phyloP scores from a whole-genome alignment of 306 rosid genomes.

The Gleditsia sinensis region DNA sequence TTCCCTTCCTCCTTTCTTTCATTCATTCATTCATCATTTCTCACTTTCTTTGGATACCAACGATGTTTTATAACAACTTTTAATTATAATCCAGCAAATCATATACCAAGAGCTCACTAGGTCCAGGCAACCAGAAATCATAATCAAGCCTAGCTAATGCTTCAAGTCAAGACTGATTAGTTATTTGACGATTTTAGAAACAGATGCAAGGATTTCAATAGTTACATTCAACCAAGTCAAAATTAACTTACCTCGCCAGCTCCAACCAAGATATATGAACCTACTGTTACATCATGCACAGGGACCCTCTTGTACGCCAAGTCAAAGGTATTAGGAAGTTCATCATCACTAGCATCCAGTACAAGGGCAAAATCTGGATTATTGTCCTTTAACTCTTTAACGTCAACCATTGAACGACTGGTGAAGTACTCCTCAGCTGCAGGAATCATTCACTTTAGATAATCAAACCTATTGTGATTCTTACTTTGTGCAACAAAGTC shows the following conservation, averaged over 20 bases:
- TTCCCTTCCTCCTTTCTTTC: background rate
- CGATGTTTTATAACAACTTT: background rate
- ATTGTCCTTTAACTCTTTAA: slow-evolving; percentile 87
- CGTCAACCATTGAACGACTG: slow-evolving; percentile 85
- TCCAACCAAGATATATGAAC: slow-evolving; percentile 82
- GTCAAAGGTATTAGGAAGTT: slow-evolving; percentile 81
- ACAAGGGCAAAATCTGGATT: slow-evolving; percentile 94
- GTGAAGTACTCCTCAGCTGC: slow-evolving; percentile 98
- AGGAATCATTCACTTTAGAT: slow-evolving; percentile 40
- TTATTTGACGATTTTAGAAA: slow-evolving; percentile 12
- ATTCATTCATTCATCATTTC: background rate
- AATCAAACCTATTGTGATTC: slow-evolving; percentile 25
- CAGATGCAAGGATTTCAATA: slow-evolving; percentile 9
- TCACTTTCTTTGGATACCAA: background rate
- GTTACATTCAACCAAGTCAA: slow-evolving; percentile 16
- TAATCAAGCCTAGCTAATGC: slow-evolving; percentile 19
- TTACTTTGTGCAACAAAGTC: background rate
- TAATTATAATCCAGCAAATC: slow-evolving; percentile 15
- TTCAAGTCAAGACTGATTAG: slow-evolving; percentile 6
- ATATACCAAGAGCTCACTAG: slow-evolving; percentile 5
- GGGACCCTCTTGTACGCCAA: slow-evolving; percentile 87
- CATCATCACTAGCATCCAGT: slow-evolving; percentile 65
- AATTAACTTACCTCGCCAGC: slow-evolving; percentile 86
- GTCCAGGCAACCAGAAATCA: slow-evolving; percentile 21
- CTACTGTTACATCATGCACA: slow-evolving; percentile 76